These are phyloP conservation scores for Rhamnella rubrinervis DNA, from an alignment of 331 rosid species.

Conservation along the genomic window DNA sequence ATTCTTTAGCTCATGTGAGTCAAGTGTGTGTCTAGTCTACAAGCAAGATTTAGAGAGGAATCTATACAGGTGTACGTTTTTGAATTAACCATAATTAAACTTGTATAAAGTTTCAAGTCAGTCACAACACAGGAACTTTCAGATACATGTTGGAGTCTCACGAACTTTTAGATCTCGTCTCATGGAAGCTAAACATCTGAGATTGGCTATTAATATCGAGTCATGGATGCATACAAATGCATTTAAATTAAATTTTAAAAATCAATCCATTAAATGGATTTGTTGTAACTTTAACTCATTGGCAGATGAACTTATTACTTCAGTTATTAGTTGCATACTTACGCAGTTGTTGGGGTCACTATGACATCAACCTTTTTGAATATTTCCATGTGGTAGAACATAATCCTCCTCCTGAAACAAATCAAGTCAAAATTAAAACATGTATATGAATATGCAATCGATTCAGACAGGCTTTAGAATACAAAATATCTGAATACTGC, in stretches of 20 bases:
- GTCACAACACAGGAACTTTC: too few species aligned
- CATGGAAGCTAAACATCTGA: too few species aligned
- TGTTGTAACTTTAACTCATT: neutral
- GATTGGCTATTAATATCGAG: too few species aligned
- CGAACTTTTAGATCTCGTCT: too few species aligned
- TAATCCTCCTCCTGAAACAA: conserved; percentile 77
- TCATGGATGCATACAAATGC: neutral
- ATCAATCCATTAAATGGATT: neutral
- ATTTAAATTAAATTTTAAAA: conserved; percentile 1
- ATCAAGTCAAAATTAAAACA: conserved; percentile 11
- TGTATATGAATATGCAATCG: neutral
- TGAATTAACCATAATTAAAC: too few species aligned
- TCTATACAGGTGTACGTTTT: too few species aligned
- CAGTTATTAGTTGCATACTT: conserved; percentile 25
- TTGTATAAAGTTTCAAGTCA: too few species aligned
- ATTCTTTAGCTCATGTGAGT: too few species aligned
- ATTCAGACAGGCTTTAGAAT: neutral
- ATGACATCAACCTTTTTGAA: conserved; percentile 90
- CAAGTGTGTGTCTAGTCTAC: too few species aligned
- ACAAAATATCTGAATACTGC: neutral
- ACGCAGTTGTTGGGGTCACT: conserved; percentile 98
- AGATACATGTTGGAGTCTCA: too few species aligned
- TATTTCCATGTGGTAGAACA: conserved; percentile 86
- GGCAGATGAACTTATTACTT: conserved; percentile 6
- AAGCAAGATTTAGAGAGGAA: too few species aligned